Base-by-base conservation (phyloP, 2,329 filamentous ascomycete species). In the Diplodia seriata region DNA sequence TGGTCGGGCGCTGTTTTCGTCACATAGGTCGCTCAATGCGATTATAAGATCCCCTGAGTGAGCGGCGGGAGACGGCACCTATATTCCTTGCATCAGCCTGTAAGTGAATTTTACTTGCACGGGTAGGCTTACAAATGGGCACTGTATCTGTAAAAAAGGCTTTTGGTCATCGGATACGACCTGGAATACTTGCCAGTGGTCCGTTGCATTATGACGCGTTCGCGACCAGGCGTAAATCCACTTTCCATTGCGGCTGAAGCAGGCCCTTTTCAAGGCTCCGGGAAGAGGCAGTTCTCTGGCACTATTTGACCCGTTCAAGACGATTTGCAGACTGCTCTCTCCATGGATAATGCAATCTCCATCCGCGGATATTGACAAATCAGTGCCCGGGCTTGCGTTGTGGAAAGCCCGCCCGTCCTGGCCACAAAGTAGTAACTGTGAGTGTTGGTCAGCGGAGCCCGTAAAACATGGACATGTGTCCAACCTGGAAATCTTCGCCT, bases 231-330 rank as follows among this genome's bases (percentile, higher is more conserved):
- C 29, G n/a, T 55, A 65, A 1, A 65, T 55, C 31, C 33, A 43
- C 15, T 65, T 55, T 20, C 62, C 62, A 31, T 65, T 29, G 18
- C n/a, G 50, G 36, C 62, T 65, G 33, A 65, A 65, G 26, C 26
- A 53, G 14, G 62, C 50, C 7, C 6, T 40, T 14, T 50, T 63
- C 9, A 50, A 36, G 1, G 50, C 18, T 15, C 49, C 59, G 6
- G 26, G 43, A 26, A 63, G 20, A n/a, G 4, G 9, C 18, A 63
- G 5, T 18, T 14, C 49, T 26, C 50, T 47, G 43, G 43, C 20
- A 12, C n/a, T 23, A 59, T 38, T 23, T n/a, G 15, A 59, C 4
- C 26, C 18, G 6, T 9, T 38, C 20, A 40, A 26, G 11, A 47
- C 31, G 18, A 59, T 23, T 47, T 20, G 31, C 12, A 59, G 26